Base-by-base conservation (phyloP, 2,329 filamentous ascomycete genomes). In the Cordyceps javanica region DNA sequence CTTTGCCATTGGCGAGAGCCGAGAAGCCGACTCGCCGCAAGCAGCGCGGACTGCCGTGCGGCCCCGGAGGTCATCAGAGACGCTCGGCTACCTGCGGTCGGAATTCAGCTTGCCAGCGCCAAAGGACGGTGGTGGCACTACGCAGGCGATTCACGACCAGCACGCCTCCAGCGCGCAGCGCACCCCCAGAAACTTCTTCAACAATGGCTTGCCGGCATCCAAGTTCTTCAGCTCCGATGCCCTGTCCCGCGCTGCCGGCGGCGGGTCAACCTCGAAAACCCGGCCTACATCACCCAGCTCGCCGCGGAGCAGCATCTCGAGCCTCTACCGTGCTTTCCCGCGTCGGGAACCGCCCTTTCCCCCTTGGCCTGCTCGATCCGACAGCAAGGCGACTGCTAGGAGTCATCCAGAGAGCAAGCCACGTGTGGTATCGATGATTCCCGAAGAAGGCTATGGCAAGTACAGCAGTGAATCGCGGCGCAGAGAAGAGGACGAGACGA, bases 51-150 rank as follows among this genome's bases (percentile, higher is more conserved):
- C 42, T 7, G 44, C 44, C 10, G 5, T 59, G 13, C 60, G 58
- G 2, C 54, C 61, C 6, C 58, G 62, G 2, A 59, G 58, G 23
- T 63, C 61, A 0, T 64, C 62, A 1, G 61, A 63, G 21, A 64
- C 61, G 1, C 60, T 64, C n/a, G 62, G 62, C 3, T 38, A n/a
- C 7, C 19, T 39, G 7, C 25, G 54, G 13, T 49, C 54, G 6
- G 54, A 56, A 10, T 32, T 50, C 13, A 25, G 9, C 14, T 9
- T 42, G 19, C 54, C 54, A 19, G 11, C 28, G 16, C 46, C 46
- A 7, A 42, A 23, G 10, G 46, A 44, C 6, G 23, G 44, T 16
- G 34, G 48, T 21, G 48, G 32, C 13, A 61, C 56, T 1, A 60
- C 61, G 42, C 59, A 58, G 16, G 45, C 55, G 6, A 59, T 61